Percentiles rank a stretch among this genome's conserved stretches.
Conservation (phyloP, 805 yeast species). For the Candida palmyrensis region DNA sequence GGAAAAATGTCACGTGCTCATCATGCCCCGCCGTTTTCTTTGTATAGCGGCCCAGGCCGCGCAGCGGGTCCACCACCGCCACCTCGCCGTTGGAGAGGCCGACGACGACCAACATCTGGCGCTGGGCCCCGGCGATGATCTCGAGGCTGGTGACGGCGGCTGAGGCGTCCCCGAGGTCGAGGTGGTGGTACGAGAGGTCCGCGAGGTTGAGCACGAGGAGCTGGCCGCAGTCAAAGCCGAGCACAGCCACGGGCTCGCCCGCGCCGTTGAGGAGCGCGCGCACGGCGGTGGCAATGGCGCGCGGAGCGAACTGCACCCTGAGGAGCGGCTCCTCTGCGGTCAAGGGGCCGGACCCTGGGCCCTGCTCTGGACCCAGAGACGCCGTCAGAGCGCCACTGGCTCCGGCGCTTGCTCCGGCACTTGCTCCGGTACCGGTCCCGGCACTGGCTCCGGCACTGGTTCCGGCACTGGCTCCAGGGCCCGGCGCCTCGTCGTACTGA, state of each 20-base stretch:
- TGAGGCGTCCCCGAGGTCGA: constrained; percentile 25
- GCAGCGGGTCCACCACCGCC: constrained; percentile 39
- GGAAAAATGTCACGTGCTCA: constrained; percentile 29
- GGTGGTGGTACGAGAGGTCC: constrained; percentile 37
- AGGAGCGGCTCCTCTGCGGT: constrained; percentile 38
- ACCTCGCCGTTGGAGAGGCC: constrained; percentile 65
- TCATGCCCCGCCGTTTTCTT: constrained; percentile 21
- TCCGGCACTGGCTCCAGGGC: constrained; percentile 19
- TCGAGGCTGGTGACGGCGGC: constrained; percentile 20
- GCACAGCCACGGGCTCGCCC: constrained; percentile 42
- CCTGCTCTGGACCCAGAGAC: constrained; percentile 12
- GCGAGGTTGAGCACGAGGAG: constrained; percentile 55
- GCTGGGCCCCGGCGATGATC: constrained; percentile 16
- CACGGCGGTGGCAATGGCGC: constrained; percentile 36
- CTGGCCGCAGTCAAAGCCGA: constrained; percentile 69
- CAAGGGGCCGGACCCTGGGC: too few relatives aligned
- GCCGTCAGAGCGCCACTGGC: constrained; percentile 6
- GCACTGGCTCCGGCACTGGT: constrained; percentile 11
- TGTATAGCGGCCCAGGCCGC: constrained; percentile 8
- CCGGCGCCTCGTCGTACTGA: constrained; percentile 13
- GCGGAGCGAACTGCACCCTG: constrained; percentile 32
- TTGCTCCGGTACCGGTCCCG: background rate
- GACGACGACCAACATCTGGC: constrained; percentile 40
- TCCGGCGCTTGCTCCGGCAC: background rate
- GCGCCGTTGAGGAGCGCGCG: constrained; percentile 21